Evolutionary conservation across 1,139 yeast genomes (phyloP).

Genomic region (Blastobotrys illinoisensis): DNA sequence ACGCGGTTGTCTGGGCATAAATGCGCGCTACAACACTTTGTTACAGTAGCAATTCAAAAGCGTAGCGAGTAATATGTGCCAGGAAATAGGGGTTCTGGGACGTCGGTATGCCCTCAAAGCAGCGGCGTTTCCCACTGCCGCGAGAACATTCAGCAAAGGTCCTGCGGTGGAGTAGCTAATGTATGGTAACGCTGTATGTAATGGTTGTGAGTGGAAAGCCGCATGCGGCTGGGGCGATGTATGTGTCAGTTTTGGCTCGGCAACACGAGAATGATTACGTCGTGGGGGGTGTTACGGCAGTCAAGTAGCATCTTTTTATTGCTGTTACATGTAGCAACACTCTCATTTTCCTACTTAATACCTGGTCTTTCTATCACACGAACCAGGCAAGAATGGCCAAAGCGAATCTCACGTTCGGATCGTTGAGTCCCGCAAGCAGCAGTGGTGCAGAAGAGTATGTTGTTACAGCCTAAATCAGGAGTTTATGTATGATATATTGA

Average conservation of each 20-base stretch:
- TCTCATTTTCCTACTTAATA: not conserved
- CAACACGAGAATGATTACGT: not conserved
- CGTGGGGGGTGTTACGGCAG: not conserved
- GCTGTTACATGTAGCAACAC: not conserved
- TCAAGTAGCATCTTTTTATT: not conserved
- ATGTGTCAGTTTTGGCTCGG: not conserved
- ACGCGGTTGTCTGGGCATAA: too few species aligned
- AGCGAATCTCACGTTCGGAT: slow-evolving; percentile 1
- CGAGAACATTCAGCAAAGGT: too few species aligned
- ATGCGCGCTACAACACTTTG: too few species aligned
- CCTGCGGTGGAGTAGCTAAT: too few species aligned
- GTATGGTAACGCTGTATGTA: too few species aligned
- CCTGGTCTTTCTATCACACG: not conserved
- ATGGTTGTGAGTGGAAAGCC: not conserved
- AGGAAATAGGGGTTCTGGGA: too few species aligned
- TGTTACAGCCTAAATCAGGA: too few species aligned
- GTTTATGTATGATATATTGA: too few species aligned
- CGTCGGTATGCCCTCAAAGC: too few species aligned
- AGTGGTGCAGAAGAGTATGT: not conserved
- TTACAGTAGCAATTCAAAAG: too few species aligned
- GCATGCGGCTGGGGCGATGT: not conserved
- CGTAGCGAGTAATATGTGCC: too few species aligned
- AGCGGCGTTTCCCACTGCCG: too few species aligned
- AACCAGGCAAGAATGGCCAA: not conserved
- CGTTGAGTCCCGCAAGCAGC: not conserved